These are phyloP conservation scores for Salix exigua DNA, from an alignment of 345 rosid species.

Conservation along the genomic window DNA sequence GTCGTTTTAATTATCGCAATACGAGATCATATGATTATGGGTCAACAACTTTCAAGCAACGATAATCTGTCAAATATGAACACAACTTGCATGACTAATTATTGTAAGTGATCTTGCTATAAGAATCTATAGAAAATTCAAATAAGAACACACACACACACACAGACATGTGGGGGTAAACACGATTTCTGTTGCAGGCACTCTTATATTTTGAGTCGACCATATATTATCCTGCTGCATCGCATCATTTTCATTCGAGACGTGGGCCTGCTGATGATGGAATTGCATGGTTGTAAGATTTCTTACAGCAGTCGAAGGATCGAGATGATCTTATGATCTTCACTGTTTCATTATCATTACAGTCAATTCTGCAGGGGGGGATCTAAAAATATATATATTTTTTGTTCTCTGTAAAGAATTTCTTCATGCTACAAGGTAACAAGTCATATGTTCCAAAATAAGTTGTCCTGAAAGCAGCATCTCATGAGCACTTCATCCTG, in stretches of 20 bases:
- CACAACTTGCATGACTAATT: no score
- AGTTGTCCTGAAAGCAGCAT: background rate
- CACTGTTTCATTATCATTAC: conserved; percentile 1
- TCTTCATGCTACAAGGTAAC: conserved; percentile 1
- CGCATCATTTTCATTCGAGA: conserved; percentile 12
- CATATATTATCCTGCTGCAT: background rate
- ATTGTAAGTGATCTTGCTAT: no score
- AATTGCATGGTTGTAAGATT: background rate
- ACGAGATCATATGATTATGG: no score
- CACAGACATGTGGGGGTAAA: background rate
- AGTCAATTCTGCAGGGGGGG: background rate
- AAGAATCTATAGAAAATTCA: no score
- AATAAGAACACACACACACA: no score
- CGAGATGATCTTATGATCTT: conserved; percentile 7
- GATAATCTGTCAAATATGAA: no score
- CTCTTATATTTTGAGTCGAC: background rate
- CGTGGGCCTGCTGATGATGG: background rate
- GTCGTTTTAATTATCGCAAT: no score
- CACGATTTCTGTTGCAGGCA: background rate
- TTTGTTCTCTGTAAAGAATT: background rate
- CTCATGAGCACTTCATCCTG: background rate
- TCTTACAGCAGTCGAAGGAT: conserved; percentile 1
- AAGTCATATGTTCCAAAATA: conserved; percentile 13
- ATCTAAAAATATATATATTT: no score
- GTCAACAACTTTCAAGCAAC: no score